A percentile compares a stretch with the other conserved stretches of the same genome.
These are phyloP conservation scores for Backusella parvicylindrica DNA, from an alignment of 192 early-diverging fungal species.

Conservation along the genomic window DNA sequence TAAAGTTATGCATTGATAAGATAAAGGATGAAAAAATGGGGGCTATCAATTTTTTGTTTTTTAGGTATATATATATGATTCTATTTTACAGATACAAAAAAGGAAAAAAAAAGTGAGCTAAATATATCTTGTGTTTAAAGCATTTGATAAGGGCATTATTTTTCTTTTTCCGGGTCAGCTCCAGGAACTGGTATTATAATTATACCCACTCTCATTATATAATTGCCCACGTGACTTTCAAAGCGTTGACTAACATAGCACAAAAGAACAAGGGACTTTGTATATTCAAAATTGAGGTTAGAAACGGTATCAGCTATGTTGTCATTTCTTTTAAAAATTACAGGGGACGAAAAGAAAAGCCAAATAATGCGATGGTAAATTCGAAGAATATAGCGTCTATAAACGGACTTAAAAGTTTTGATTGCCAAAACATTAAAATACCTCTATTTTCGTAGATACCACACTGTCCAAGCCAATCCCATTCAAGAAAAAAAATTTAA, in stretches of 20 bases:
- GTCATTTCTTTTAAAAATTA: not conserved
- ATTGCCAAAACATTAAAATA: not conserved
- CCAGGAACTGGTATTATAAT: constrained; percentile 3
- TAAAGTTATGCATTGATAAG: constrained; percentile 12
- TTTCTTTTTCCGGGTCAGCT: constrained; percentile 5
- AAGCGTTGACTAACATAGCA: not conserved
- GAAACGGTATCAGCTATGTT: not conserved
- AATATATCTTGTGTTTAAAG: constrained; percentile 1
- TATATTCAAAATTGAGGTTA: not conserved
- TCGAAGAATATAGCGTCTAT: not conserved
- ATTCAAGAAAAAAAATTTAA: not conserved
- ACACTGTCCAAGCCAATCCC: not conserved
- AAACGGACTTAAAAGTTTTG: constrained; percentile 1
- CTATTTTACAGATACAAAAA: not conserved
- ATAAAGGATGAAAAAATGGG: constrained; percentile 1
- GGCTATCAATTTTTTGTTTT: constrained; percentile 1
- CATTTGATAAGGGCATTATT: not conserved
- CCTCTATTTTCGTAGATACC: not conserved
- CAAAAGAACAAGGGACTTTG: not conserved
- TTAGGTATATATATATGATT: not conserved
- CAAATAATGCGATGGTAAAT: not conserved
- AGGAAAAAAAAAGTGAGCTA: constrained; percentile 5
- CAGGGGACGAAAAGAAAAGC: not conserved
- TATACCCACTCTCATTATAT: not conserved
- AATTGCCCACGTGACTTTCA: not conserved